A percentile compares a stretch with the other conserved stretches of the same genome.
Evolutionary conservation across 148 eudicot genomes (phyloP).

Genomic region (Beta vulgaris): DNA sequence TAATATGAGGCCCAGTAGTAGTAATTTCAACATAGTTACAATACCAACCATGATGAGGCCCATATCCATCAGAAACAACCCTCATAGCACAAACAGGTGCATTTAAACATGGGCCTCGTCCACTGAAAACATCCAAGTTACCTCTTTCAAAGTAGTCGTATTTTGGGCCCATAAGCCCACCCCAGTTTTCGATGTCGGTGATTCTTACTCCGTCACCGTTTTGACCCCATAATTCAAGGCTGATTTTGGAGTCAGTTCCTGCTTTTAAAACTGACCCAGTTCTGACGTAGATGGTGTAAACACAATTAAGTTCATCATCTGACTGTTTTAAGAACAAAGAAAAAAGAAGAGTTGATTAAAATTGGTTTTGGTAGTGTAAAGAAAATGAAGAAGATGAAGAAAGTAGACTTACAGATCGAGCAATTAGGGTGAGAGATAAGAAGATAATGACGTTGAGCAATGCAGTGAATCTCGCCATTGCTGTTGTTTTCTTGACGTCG

Average conservation of each 20-base stretch:
- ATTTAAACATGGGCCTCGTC: constrained; percentile 58
- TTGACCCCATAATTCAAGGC: constrained; percentile 49
- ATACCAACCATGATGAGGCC: constrained; percentile 64
- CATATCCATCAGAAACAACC: constrained; percentile 72
- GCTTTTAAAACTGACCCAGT: constrained; percentile 78
- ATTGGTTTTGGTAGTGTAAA: background rate
- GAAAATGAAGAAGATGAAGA: background rate
- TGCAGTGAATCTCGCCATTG: constrained; percentile 13
- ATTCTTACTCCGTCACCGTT: constrained; percentile 48
- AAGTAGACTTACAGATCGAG: constrained; percentile 45
- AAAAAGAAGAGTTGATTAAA: background rate
- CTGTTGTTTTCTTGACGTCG: background rate
- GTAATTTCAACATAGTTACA: constrained; percentile 72
- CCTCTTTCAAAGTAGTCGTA: constrained; percentile 86
- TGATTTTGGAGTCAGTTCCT: constrained; percentile 76
- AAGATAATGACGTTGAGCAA: constrained; percentile 39
- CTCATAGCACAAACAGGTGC: constrained; percentile 56
- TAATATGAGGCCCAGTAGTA: constrained; percentile 48
- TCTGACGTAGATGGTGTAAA: constrained; percentile 62
- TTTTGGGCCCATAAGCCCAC: constrained; percentile 71
- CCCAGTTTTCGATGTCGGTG: constrained; percentile 61
- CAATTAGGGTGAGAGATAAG: constrained; percentile 36
- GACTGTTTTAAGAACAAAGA: background rate
- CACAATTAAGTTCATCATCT: constrained; percentile 43
- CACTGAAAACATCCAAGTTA: constrained; percentile 79